phyloP scores from a whole-genome alignment of 108 stramenopile species.

The Cyclotella sp. region DNA sequence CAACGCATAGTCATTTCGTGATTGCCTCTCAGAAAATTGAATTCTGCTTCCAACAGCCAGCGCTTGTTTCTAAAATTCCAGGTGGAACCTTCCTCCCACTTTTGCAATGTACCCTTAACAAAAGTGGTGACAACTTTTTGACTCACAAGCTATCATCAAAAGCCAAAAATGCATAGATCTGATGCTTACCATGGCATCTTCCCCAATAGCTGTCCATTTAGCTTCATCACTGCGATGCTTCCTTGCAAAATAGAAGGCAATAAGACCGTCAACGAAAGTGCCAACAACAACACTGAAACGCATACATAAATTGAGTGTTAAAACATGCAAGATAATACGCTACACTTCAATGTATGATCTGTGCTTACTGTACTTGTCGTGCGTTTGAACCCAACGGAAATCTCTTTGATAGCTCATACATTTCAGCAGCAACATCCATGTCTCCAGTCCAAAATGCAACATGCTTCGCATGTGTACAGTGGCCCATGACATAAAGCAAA shows the following conservation, averaged over 20 bases:
- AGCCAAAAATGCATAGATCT: not conserved
- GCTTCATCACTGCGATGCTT: constrained; percentile 32
- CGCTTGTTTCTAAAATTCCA: constrained; percentile 60
- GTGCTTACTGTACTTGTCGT: constrained; percentile 24
- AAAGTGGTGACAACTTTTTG: not conserved
- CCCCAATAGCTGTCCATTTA: constrained; percentile 31
- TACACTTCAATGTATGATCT: not conserved
- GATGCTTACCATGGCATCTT: constrained; percentile 15
- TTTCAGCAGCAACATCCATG: constrained; percentile 29
- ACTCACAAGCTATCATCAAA: not conserved
- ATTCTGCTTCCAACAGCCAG: constrained; percentile 60
- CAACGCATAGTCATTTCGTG: constrained; percentile 39
- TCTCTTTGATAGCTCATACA: constrained; percentile 22
- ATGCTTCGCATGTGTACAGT: not conserved
- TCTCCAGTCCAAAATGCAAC: constrained; percentile 36
- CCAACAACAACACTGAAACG: constrained; percentile 19
- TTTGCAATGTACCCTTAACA: constrained; percentile 9
- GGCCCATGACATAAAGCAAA: not conserved
- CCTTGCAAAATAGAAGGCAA: constrained; percentile 46
- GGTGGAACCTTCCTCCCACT: constrained; percentile 46
- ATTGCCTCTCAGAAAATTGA: constrained; percentile 45
- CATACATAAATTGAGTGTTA: not conserved
- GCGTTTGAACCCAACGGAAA: constrained; percentile 25
- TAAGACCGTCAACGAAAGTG: constrained; percentile 54
- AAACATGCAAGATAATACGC: not conserved